Base-by-base conservation (phyloP, 129 eudicot species). In the Tagetes patula region DNA sequence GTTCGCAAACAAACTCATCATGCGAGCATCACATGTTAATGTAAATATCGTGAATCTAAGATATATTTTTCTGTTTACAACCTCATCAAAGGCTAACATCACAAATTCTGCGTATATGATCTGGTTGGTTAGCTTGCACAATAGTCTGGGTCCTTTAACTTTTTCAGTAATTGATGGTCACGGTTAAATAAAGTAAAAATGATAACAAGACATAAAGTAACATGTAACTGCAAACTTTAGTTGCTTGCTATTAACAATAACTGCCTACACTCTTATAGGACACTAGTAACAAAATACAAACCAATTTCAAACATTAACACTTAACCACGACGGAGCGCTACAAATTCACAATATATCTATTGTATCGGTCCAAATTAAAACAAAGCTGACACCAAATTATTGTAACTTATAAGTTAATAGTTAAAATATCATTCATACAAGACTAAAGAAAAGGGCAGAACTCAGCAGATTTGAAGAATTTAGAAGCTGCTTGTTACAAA, bases 381-480 rank as follows among this genome's bases (percentile, higher is more conserved):
- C 82, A 78, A 75, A 75, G 36, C 69, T 76, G 50, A 76, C 75
- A 79, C 73, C 82, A 71, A 72, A 79, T 79, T 72, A 79, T 79
- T 72, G 82, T 34, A 43, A 72, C 31, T 78, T 78, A 71, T 72
- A 65, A 72, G 82, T 71, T 78, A 71, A 77, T 14, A 43, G 48
- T 62, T 71, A 50, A 43, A 46, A 64, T 64, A 56, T 71, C 67
- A 71, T 78, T 64, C 67, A 78, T 78, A 78, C 77, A 78, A 75
- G 63, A 40, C 69, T 58, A 58, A 34, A 11, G 13, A 46, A 52
- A 52, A 70, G 58, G 38, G 34, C 14, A 54, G 52, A 65, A 62
- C 65, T 77, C 76, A 39, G 71, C 70, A 49, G 65, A 10, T 49
- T 54, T 70, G 81, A 70, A 69, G 71, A 71, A 56, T 43, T 64